phyloP scores from a whole-genome alignment of 2,329 filamentous ascomycete species.

The Coccinonectria pachysandricola region DNA sequence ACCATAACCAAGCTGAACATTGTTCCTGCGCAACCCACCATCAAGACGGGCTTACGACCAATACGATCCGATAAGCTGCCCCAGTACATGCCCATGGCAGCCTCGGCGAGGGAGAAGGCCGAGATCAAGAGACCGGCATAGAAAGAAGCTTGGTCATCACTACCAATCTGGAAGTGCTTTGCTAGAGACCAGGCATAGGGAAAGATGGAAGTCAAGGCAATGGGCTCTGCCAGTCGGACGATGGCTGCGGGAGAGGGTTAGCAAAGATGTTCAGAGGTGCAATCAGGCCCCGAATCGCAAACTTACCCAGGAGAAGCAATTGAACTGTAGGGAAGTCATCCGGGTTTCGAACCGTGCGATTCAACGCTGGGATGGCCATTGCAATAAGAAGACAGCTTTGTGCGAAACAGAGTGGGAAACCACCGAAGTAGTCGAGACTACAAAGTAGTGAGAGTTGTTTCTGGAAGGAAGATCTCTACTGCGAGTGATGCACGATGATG shows the following conservation, averaged over 20 bases:
- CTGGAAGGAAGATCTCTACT: too few species aligned
- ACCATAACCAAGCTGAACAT: constrained; percentile 75
- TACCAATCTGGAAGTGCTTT: constrained; percentile 63
- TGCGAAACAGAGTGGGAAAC: too few species aligned
- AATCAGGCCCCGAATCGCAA: not conserved
- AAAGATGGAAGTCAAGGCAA: constrained; percentile 86
- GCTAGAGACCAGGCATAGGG: constrained; percentile 84
- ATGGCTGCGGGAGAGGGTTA: constrained; percentile 49
- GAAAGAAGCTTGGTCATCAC: constrained; percentile 67
- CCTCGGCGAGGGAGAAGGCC: constrained; percentile 74
- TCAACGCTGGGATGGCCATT: too few species aligned
- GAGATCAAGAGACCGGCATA: constrained; percentile 85
- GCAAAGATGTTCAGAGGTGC: constrained; percentile 2
- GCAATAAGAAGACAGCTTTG: too few species aligned
- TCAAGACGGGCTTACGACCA: constrained; percentile 74
- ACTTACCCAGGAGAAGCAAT: constrained; percentile 73
- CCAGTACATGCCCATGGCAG: constrained; percentile 80
- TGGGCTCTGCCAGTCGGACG: constrained; percentile 84
- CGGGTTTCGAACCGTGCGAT: constrained; percentile 36
- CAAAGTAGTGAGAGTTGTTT: too few species aligned
- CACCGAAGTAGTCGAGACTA: too few species aligned
- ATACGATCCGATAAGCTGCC: constrained; percentile 71
- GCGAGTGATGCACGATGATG: too few species aligned
- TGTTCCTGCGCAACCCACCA: constrained; percentile 73
- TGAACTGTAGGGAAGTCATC: constrained; percentile 74